These are phyloP conservation scores for Fagopyrum homotropicum DNA, from an alignment of 148 eudicot species.

Conservation along the genomic window DNA sequence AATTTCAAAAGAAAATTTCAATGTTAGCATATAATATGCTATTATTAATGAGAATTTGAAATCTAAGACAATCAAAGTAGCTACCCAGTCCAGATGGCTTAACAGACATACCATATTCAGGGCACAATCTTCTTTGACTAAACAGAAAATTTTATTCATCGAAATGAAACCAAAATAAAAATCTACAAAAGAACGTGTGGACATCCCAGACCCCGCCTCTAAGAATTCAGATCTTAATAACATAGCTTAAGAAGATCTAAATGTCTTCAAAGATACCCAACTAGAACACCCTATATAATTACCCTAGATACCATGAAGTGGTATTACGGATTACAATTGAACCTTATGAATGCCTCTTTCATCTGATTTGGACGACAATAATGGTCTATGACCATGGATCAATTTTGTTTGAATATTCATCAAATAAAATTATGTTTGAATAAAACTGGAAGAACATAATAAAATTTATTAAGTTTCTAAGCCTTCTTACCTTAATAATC, in stretches of 20 bases:
- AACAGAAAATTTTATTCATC: no score
- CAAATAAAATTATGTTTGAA: neutral
- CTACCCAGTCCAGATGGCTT: neutral
- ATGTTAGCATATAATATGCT: neutral
- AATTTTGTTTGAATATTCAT: neutral
- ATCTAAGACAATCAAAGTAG: neutral
- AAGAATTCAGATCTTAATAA: no score
- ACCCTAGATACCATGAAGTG: no score
- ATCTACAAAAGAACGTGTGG: no score
- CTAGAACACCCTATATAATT: no score
- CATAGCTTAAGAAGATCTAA: no score
- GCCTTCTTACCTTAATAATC: constrained; percentile 36
- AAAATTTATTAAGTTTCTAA: neutral
- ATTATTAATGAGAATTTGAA: neutral
- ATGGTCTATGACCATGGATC: neutral
- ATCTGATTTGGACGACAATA: no score
- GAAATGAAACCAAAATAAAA: neutral
- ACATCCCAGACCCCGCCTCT: no score
- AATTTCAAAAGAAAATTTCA: neutral
- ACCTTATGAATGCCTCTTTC: no score
- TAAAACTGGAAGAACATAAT: neutral
- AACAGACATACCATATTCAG: neutral
- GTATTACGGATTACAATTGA: no score
- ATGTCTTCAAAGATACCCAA: no score
- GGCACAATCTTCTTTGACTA: no score